These are phyloP conservation scores for Quercus suber DNA, from an alignment of 306 rosid genomes.

Conservation along the genomic window DNA sequence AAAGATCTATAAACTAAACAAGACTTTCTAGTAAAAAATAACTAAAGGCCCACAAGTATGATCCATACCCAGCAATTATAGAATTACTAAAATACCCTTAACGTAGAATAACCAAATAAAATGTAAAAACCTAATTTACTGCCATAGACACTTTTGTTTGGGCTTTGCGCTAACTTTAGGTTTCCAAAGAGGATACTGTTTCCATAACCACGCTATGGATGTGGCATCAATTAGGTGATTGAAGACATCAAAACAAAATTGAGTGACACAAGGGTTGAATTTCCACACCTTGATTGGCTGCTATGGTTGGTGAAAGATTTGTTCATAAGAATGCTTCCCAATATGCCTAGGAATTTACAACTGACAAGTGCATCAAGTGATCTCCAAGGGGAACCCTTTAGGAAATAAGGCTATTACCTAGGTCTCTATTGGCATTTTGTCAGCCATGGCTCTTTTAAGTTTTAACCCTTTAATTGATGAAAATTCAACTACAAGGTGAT, in stretches of 20 bases:
- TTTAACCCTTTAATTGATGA: not conserved
- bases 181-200: too few species aligned
- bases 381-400: not conserved
- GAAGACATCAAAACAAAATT: not conserved
- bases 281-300: not conserved
- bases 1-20: too few species aligned
- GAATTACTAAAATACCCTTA: too few species aligned
- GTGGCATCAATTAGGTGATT: not conserved
- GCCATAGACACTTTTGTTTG: too few species aligned
- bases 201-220: too few species aligned
- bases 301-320: not conserved
- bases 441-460: not conserved
- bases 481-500: not conserved
- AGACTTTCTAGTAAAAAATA: too few species aligned
- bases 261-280: not conserved
- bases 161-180: too few species aligned
- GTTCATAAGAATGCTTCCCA: not conserved
- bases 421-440: not conserved
- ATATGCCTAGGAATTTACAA: not conserved
- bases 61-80: too few species aligned
- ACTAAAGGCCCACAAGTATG: too few species aligned
- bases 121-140: too few species aligned
- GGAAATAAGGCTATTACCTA: not conserved
- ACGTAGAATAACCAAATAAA: too few species aligned
- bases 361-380: not conserved